Evolutionary conservation across 306 rosid genomes (phyloP).

Genomic region (Quercus parvula): DNA sequence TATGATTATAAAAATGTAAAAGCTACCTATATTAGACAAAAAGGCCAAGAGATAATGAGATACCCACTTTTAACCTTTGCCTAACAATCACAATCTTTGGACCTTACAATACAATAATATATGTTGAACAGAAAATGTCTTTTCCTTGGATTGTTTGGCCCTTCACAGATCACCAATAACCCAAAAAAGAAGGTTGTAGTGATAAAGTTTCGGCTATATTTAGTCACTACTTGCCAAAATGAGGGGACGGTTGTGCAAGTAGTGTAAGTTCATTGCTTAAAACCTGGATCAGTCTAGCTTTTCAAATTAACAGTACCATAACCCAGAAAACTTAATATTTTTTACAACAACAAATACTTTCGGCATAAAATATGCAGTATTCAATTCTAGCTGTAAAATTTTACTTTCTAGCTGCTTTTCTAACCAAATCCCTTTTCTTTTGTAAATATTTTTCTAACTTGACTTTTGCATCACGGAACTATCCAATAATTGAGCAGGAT

Average conservation of each 20-base stretch:
- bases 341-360: neutral
- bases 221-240: neutral
- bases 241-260: neutral
- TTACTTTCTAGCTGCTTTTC: too few relatives aligned
- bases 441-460: too few relatives aligned
- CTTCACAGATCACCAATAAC: neutral
- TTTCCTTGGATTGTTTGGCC: slow-evolving; percentile 1
- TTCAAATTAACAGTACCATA: neutral
- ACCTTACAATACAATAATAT: slow-evolving; percentile 4
- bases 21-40: slow-evolving; percentile 13
- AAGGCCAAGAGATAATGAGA: slow-evolving; percentile 35
- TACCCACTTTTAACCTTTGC: slow-evolving; percentile 29
- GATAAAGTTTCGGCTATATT: neutral
- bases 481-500: too few relatives aligned
- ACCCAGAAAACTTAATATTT: neutral
- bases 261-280: neutral
- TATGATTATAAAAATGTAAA: slow-evolving; percentile 7
- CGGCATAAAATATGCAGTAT: neutral
- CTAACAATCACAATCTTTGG: neutral
- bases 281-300: neutral
- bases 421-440: too few relatives aligned
- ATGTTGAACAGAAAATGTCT: slow-evolving; percentile 13
- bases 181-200: neutral
- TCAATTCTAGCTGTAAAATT: neutral
- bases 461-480: too few relatives aligned